Conservation (phyloP, 352 stramenopile genomes). For the Elongisporangium prolatum region DNA sequence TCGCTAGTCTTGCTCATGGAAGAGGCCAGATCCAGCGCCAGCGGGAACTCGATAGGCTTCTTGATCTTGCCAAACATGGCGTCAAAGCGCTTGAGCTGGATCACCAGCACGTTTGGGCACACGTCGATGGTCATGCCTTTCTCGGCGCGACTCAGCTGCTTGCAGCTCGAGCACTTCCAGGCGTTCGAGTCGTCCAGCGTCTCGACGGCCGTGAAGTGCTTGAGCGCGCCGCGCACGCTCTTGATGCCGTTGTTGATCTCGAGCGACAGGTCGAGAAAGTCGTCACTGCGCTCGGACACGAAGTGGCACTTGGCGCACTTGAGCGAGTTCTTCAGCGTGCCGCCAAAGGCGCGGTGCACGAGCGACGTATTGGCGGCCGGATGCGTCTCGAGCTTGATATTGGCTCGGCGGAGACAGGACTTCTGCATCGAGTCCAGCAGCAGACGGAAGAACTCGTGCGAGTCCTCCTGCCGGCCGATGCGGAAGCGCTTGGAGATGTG, state of each 20-base stretch:
- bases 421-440: conserved; percentile 86
- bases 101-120: conserved; percentile 82
- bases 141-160: conserved; percentile 67
- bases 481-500: conserved; percentile 84
- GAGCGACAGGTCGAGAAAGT: conserved; percentile 87
- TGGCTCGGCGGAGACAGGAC: conserved; percentile 58
- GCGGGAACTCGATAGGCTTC: conserved; percentile 76
- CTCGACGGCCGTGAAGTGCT: conserved; percentile 81
- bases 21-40: conserved; percentile 56
- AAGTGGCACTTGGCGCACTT: conserved; percentile 83
- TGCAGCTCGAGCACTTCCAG: conserved; percentile 83
- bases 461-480: conserved; percentile 88
- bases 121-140: conserved; percentile 81
- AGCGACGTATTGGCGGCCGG: conserved; percentile 63
- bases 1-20: conserved; percentile 50
- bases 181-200: conserved; percentile 80
- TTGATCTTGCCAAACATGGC: conserved; percentile 87
- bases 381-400: conserved; percentile 67
- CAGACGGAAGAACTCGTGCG: conserved; percentile 90
- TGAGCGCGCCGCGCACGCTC: conserved; percentile 66
- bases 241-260: conserved; percentile 78
- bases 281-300: conserved; percentile 77
- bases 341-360: conserved; percentile 83
- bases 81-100: conserved; percentile 91
- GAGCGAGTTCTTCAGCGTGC: conserved; percentile 76